Evolutionary conservation across 2,329 filamentous ascomycete species (phyloP), one percentile per base, ranked within the genome.

Genomic region (Scleromitrula shiraiana): DNA sequence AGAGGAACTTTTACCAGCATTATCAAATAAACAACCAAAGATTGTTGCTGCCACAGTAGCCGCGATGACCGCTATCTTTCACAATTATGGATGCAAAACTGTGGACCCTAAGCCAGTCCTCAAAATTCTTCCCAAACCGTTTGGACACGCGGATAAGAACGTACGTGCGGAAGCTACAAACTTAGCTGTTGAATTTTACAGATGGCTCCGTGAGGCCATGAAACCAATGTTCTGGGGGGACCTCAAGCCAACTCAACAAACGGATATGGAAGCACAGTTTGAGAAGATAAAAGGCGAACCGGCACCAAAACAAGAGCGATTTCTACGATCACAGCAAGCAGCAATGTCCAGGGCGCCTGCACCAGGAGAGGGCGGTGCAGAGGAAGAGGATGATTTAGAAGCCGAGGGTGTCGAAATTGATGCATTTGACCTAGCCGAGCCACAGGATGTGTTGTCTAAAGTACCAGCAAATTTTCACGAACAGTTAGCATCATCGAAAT

Each of bases 211-310:
- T 57, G 93, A 98, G 55, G 91, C 91, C 9, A 96, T 98, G 82
- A 98, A 98, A 65, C 88, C 91, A 30, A 84, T 97, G 68, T 97
- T 98, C 65, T 98, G 93, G 90, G 81, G 78, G 37, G 93, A 98
- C 50, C 68, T 98, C 52, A 98, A 98, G 65, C 85, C 91, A 0
- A 91, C 95, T 0, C 93, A 98, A 64, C 93, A 98, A 66, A 81
- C 83, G 53, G 94, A 98, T 62, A 71, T 98, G 49, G 94, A 98
- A 62, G 86, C 90, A 32, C 78, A 95, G 41, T 98, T 98, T 55
- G 93, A 97, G 61, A 89, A 88, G 59, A 78, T 96, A 63, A 96
- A 95, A 65, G 78, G 87, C 27, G 91, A 97, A 55, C 78, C 85
- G 1, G 61, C 85, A 2, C 88, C 93, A 5, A 96, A 95, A 64